Percentiles rank a stretch among this genome's conserved stretches.
Conservation (phyloP, 2,329 filamentous ascomycete species). For the Cercospora janseana region DNA sequence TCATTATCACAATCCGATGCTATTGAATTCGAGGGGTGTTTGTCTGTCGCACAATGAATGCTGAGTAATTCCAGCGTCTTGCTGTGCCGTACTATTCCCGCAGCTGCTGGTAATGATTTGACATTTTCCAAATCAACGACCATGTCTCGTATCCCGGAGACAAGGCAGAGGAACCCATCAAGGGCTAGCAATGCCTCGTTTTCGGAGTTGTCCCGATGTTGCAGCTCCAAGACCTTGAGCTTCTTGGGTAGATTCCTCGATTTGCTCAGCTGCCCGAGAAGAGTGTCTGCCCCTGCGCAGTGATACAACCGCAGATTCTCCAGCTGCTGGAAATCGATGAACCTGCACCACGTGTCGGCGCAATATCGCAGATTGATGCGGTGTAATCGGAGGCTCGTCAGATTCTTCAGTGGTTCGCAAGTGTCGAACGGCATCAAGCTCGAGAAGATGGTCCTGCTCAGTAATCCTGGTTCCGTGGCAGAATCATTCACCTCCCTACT, state of each 20-base stretch:
- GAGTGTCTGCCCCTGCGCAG: slow-evolving; percentile 48
- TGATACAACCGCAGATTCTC: slow-evolving; percentile 45
- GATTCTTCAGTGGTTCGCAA: slow-evolving; percentile 44
- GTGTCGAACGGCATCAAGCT: slow-evolving; percentile 49
- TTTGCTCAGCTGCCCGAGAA: slow-evolving; percentile 50
- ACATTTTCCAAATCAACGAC: slow-evolving; percentile 46
- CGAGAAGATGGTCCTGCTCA: slow-evolving; percentile 48
- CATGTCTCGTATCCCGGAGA: slow-evolving; percentile 46
- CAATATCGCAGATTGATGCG: slow-evolving; percentile 48
- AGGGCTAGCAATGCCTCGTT: slow-evolving; percentile 48
- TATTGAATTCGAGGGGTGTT: slow-evolving; percentile 6
- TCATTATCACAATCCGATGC: slow-evolving; percentile 37
- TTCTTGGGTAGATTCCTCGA: slow-evolving; percentile 45
- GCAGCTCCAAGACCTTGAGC: slow-evolving; percentile 47
- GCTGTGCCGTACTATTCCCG: slow-evolving; percentile 46
- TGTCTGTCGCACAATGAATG: slow-evolving; percentile 41
- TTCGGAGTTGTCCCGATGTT: slow-evolving; percentile 50
- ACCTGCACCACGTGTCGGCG: slow-evolving; percentile 49
- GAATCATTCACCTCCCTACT: slow-evolving; percentile 48
- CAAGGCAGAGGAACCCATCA: slow-evolving; percentile 49
- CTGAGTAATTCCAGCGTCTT: slow-evolving; percentile 48
- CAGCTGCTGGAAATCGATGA: slow-evolving; percentile 48
- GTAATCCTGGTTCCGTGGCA: slow-evolving; percentile 47
- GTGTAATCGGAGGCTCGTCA: slow-evolving; percentile 48
- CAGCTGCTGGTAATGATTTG: slow-evolving; percentile 43